phyloP scores from a whole-genome alignment of 2,329 filamentous ascomycete species.

The Neopestalotiopsis clavispora region DNA sequence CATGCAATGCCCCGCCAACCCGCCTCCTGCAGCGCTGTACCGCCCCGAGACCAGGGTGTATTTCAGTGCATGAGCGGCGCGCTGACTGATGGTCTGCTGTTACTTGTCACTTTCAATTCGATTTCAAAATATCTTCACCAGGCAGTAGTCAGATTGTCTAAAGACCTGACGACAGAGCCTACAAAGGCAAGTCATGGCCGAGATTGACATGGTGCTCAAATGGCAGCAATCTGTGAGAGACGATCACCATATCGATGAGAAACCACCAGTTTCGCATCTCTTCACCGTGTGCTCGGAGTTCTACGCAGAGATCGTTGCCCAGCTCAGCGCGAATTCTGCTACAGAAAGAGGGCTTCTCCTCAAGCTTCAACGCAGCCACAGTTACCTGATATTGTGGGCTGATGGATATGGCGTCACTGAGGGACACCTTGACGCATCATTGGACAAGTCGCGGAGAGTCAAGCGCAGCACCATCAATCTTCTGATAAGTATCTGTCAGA shows the following conservation, averaged over 20 bases:
- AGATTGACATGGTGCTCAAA: constrained; percentile 6
- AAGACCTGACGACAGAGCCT: neutral
- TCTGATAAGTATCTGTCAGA: constrained; percentile 22
- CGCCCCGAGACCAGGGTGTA: too few relatives aligned
- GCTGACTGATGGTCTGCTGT: neutral
- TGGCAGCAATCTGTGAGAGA: constrained; percentile 19
- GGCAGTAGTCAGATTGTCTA: neutral
- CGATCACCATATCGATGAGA: constrained; percentile 14
- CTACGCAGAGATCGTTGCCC: constrained; percentile 11
- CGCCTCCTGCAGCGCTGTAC: neutral
- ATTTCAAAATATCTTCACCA: neutral
- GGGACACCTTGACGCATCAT: constrained; percentile 17
- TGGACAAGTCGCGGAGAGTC: constrained; percentile 23
- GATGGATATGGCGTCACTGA: constrained; percentile 23
- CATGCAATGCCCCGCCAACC: neutral
- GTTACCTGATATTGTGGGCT: constrained; percentile 23
- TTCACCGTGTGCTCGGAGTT: constrained; percentile 20
- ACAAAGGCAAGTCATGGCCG: constrained; percentile 10
- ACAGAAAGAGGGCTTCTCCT: constrained; percentile 6
- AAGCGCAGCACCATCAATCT: constrained; percentile 18
- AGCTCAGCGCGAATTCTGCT: neutral
- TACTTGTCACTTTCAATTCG: neutral
- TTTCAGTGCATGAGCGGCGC: too few relatives aligned
- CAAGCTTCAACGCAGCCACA: constrained; percentile 21
- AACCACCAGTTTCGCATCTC: constrained; percentile 12